These are phyloP conservation scores for Ormosia emarginata DNA, from an alignment of 306 rosid genomes.

Conservation along the genomic window DNA sequence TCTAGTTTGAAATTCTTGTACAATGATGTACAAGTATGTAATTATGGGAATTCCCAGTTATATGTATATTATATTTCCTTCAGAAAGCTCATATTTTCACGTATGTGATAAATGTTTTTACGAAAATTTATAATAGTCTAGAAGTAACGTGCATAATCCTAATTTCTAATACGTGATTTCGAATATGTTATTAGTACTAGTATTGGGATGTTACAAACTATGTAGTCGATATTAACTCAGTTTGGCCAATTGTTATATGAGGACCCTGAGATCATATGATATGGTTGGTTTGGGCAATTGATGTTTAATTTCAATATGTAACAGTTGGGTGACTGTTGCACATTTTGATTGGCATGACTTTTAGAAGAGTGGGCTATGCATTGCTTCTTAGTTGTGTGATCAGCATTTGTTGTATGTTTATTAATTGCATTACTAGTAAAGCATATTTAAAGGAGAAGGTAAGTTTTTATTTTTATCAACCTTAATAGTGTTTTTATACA, in stretches of 20 bases:
- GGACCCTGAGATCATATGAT: not conserved
- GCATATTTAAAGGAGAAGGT: not conserved
- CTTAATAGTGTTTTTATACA: conserved; percentile 33
- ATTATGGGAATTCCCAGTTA: too few species aligned
- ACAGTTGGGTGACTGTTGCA: conserved; percentile 3
- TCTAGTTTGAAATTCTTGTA: too few species aligned
- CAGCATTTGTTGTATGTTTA: not conserved
- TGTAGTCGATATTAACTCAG: not conserved
- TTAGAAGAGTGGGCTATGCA: not conserved
- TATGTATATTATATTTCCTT: too few species aligned
- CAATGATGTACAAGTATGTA: too few species aligned
- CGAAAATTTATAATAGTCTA: too few species aligned
- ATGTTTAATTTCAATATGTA: not conserved
- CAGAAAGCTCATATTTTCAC: too few species aligned
- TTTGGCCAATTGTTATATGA: not conserved
- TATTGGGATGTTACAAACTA: not conserved
- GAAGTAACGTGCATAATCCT: too few species aligned
- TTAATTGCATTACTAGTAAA: not conserved
- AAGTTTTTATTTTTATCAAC: not conserved
- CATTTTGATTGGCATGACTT: conserved; percentile 14
- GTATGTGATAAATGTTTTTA: too few species aligned
- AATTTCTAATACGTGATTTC: too few species aligned
- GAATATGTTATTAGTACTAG: too few species aligned
- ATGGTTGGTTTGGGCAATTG: not conserved
- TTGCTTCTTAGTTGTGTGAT: conserved; percentile 6